Conservation (phyloP, 441 rosid genomes). For the Breynia disticha region DNA sequence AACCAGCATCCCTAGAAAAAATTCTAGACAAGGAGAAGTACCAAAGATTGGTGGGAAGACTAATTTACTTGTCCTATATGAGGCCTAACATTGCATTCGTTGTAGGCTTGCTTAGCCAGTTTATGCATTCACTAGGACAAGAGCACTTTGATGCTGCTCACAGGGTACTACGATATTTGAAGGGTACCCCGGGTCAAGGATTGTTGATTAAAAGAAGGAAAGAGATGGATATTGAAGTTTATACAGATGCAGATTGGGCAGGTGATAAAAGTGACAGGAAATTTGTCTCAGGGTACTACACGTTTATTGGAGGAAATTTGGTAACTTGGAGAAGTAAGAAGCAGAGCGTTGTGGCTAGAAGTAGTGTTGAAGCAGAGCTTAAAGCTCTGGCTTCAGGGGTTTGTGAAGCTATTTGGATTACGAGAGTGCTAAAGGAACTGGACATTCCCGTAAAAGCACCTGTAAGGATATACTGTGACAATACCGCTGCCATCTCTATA, state of each 20-base stretch:
- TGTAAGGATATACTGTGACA: neutral
- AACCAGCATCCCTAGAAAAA: neutral
- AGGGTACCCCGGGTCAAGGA: neutral
- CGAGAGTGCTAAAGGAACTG: neutral
- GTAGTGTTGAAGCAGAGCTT: neutral
- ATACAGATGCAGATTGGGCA: neutral
- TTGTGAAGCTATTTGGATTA: neutral
- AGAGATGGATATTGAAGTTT: neutral
- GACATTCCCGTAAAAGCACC: neutral
- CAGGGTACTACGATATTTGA: too few relatives aligned
- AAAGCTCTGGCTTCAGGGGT: neutral
- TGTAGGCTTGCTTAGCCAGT: neutral
- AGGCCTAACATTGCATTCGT: neutral
- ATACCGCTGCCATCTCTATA: neutral
- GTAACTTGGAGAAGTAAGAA: neutral
- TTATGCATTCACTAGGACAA: neutral
- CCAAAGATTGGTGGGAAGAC: neutral
- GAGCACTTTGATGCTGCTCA: neutral
- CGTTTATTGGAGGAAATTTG: neutral
- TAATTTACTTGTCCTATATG: neutral
- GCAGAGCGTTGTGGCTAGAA: neutral
- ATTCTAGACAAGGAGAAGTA: neutral
- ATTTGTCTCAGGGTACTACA: neutral
- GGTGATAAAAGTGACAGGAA: neutral
- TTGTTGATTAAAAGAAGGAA: neutral